Base-by-base conservation (phyloP, 2,329 filamentous ascomycete species). In the Alternaria gaisen region DNA sequence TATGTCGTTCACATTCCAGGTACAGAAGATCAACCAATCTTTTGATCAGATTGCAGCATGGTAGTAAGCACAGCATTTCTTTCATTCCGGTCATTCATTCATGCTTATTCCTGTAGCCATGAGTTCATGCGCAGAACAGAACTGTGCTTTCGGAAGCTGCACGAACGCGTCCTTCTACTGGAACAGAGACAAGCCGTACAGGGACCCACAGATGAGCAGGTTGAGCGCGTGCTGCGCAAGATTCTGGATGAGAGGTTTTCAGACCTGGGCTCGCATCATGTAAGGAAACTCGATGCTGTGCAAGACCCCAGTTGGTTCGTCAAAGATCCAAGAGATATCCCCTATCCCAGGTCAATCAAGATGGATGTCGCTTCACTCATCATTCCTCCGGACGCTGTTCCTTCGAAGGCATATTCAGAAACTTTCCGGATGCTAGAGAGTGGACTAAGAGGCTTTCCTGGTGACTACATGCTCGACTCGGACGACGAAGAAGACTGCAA, bases 171-270 rank as follows among this genome's bases (percentile, higher is more conserved):
- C 14, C 24, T 63, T 10, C 61, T 58, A 12, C 67, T 78, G 14
- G 75, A 78, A 44, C 61, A 70, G 48, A 71, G 60, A 26, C 70
- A 75, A 30, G 47, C 65, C 5, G 56, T 56, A 46, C 61, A 64
- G 26, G 69, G 65, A 4, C 73, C 70, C 5, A 72, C 63, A 18
- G 75, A 78, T 46, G 75, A 77, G 56, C 75, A 78, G 43, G 66
- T 78, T 4, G 75, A 78, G 56, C 70, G 74, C 46, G 66, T 75
- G 3, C 65, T 77, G n/a, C 72, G 74, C 36, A 78, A 75, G 61
- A 77, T 78, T 34, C 59, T 78, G 18, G 71, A 74, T 18, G 74
- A 78, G 50, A 67, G 63, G 8, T 77, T 77, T 42, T 63, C 65
- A 18, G 57, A 72, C 26, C 53, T 59, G 3, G 59, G 41, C 3